Base-by-base conservation (phyloP, 2,329 filamentous ascomycete species). In the Fusarium sp. region DNA sequence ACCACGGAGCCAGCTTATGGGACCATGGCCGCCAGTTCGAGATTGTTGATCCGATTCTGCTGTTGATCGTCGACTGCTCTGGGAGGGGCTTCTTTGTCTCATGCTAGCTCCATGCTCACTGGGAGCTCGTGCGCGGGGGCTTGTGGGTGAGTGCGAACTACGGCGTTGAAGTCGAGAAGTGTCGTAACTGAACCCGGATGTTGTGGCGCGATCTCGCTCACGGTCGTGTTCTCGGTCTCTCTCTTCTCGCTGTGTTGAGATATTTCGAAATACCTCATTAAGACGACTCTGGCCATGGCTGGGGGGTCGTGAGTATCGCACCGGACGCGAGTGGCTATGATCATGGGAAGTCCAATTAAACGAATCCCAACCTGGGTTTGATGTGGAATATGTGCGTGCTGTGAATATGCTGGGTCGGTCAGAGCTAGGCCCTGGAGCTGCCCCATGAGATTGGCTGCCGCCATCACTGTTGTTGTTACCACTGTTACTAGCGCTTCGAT, bases 1-100 rank as follows among this genome's bases (percentile, higher is more conserved):
- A 45, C 81, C 81, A 48, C 84, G 80, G 22, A 86, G 70, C 84
- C 84, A 85, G 61, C 78, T 77, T 2, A 85, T 69, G 32, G 83
- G 80, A 5, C 82, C 80, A 41, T 77, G 73, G 6, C 77, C 76
- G n/a, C 79, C 76, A 30, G 71, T 69, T 29, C 76, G 74, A 25
- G 43, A 30, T n/a, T 78, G 75, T 20, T 79, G 74, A 6, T 77
- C 76, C 32, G 78, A 77, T 16, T 77, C 75, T 12, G 60, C 64
- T 12, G 58, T 73, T 24, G 71, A 76, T 20, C 69, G 75, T 27
- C 79, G 79, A 45, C 75, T 80, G 61, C 75, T 78, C 49, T 80
- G 73, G 0, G 81, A 81, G 9, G 82, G 80, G 55, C 81, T 83
- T 40, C 80, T 76, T 65, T 83, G 78, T 45, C 81, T 75, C 71